Base-by-base conservation (phyloP, 768 basidiomycete genomes). In the Termitomyces sp. region DNA sequence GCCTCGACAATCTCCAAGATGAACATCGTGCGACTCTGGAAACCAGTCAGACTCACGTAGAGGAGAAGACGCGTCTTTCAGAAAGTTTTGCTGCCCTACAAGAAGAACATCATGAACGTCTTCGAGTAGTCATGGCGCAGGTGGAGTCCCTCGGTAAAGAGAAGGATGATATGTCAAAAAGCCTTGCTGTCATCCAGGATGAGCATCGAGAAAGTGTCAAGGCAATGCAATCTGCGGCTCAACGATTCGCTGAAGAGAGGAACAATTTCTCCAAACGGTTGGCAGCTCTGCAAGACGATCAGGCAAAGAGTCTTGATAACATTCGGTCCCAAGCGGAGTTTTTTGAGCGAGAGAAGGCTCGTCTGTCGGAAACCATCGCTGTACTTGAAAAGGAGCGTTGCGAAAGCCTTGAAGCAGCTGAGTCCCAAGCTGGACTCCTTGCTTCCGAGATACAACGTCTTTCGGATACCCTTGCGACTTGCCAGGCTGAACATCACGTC, bases 191-290 rank as follows among this genome's bases (percentile, higher is more conserved):
- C 7, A 19, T 52, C n/a, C 53, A 58, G 40, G 30, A 24, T 21
- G 44, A 58, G 21, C 58, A 58, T 51, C 45, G n/a, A 21, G 40
- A 40, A 51, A 56, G 28, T 24, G 37, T 38, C 28, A 14, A 45
- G 6, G 45, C 32, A n/a, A n/a, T 49, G 24, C 38, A 43, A 32
- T 46, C 22, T 5, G 28, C 51, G 21, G 49, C 17, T 17, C 44
- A 41, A 21, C 55, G 9, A 32, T 28, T 56, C 21, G n/a, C 24
- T 21, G 38, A 51, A n/a, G 55, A 51, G n/a, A 51, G 17, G n/a
- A 38, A 51, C 8, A 46, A 3, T 19, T 44, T 56, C 45, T 52
- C 45, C 19, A 40, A 56, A 19, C 44, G 21, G 14, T 15, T 51
- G 37, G 30, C 9, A 30, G 32, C 35, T 24, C 50, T 52, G 24